phyloP scores from a whole-genome alignment of 345 rosid species.

The Pistacia atlantica region DNA sequence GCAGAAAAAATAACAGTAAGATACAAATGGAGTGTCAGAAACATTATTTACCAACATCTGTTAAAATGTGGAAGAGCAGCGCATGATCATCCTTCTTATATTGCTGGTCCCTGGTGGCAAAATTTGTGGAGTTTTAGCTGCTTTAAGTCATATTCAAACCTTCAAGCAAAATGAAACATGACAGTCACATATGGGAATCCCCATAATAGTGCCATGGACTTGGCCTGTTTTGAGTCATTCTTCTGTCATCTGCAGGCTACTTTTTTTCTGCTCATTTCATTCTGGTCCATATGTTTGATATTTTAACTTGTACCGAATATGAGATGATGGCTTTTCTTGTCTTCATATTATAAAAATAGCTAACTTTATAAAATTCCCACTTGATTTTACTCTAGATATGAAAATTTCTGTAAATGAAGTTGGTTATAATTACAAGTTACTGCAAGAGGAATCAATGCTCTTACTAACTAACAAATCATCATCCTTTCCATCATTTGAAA shows the following conservation, averaged over 20 bases:
- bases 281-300: background rate
- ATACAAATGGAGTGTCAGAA: background rate
- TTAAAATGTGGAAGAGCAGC: background rate
- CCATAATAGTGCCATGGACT: background rate
- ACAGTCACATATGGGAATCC: background rate
- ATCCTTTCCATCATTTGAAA: background rate
- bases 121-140: background rate
- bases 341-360: background rate
- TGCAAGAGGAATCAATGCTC: too few relatives aligned
- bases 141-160: background rate
- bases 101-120: background rate
- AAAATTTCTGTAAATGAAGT: background rate
- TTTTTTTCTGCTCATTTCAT: background rate
- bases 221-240: background rate
- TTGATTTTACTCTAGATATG: too few relatives aligned
- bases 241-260: background rate
- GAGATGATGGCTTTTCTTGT: background rate
- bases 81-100: background rate
- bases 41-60: background rate
- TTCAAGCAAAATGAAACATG: background rate
- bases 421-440: background rate
- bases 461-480: too few relatives aligned
- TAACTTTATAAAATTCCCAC: background rate
- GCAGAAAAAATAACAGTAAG: too few relatives aligned
- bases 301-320: background rate